Evolutionary conservation across 805 yeast species (phyloP), one percentile per base, ranked within the genome.

Genomic region (Cyberlindnera petersonii): DNA sequence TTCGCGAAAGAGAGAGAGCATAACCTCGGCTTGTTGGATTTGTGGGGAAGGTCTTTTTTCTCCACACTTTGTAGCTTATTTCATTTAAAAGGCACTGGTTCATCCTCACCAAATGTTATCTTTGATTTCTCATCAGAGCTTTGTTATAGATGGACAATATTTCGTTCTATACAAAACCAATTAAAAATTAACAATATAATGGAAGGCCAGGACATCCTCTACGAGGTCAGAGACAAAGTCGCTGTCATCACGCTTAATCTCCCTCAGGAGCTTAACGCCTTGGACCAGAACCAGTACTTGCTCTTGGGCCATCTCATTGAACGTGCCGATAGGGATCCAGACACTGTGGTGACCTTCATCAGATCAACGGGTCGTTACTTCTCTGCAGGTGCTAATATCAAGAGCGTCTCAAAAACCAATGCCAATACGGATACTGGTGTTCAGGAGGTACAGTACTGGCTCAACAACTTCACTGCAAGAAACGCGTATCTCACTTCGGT

Each of bases 301-400:
- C 61, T 71, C 39, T 60, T 86, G 35, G 86, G 82, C 2, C 68
- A 73, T 40, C 63, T 72, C 10, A 61, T 87, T 10, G 77, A 77
- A 47, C 55, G 68, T 43, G 88, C 95, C 0, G 80, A 84, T 42
- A 56, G 63, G 5, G 80, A 84, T 41, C 75, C 76, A 18, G 65
- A 68, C 16, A 79, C 91, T 0, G 53, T 72, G 7, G 71, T 77
- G 18, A 87, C 96, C 2, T 64, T 84, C 35, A 60, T 87, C 34
- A 79, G 77, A 53, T 71, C 87, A 24, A 68, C 82, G 0, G 95
- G 95, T 0, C 68, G 81, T 41, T 83, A 74, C 58, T 87, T 86
- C 59, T 78, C 87, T 19, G 83, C 95, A 6, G 96, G 96, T 19
- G 96, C 95, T 16, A 80, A 86, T 56, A 74, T 84, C 36, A 69